Evolutionary conservation across 2,329 filamentous ascomycete species (phyloP).

Genomic region (Xylariaceae sp.): DNA sequence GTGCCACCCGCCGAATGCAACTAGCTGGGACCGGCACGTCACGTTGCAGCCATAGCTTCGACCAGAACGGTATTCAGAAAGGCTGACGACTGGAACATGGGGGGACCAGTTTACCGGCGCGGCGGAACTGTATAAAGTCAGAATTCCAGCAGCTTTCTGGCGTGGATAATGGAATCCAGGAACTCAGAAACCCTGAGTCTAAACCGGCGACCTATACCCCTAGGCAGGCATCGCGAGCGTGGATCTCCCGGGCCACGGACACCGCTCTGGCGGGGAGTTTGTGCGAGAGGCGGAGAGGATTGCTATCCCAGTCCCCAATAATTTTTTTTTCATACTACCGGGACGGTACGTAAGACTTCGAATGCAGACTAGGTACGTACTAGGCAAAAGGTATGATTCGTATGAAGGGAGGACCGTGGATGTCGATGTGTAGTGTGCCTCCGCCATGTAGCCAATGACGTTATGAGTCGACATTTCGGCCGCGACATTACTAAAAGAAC

Average conservation of each 20-base stretch:
- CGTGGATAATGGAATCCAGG: background rate
- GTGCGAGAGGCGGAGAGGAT: background rate
- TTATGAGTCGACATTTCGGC: background rate
- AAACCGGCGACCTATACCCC: background rate
- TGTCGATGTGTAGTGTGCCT: background rate
- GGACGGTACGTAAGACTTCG: background rate
- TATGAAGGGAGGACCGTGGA: background rate
- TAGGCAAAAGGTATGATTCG: background rate
- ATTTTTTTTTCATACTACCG: too few species aligned
- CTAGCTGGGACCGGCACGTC: constrained; percentile 9
- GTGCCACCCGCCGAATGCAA: constrained; percentile 1
- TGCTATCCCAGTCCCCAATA: background rate
- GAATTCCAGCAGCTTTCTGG: background rate
- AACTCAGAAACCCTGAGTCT: background rate
- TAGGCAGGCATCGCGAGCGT: background rate
- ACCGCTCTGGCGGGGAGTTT: background rate
- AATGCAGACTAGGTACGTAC: background rate
- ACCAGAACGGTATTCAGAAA: background rate
- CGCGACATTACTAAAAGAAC: background rate
- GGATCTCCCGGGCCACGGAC: background rate
- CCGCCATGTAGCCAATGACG: background rate
- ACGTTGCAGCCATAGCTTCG: constrained; percentile 14
- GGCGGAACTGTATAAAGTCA: background rate
- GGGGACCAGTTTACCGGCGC: constrained; percentile 1
- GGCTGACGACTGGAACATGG: background rate